phyloP scores from a whole-genome alignment of 495 filamentous ascomycete genomes.

The Aspergillus baeticus region DNA sequence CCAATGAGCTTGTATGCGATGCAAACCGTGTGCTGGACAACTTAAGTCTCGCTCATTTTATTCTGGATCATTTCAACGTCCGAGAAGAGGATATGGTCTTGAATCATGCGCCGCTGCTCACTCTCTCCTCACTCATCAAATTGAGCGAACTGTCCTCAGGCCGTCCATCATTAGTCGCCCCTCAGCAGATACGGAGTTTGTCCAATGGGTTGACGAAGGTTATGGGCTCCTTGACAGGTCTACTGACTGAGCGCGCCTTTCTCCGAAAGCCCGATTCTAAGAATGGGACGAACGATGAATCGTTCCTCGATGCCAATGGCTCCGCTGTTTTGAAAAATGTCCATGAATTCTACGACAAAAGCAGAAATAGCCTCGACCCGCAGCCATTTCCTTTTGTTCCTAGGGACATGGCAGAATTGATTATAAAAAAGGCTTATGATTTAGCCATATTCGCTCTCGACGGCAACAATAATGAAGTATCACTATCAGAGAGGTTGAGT shows the following conservation, averaged over 20 bases:
- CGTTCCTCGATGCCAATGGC: slow-evolving; percentile 20
- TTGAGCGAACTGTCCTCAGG: slow-evolving; percentile 30
- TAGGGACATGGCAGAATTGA: slow-evolving; percentile 55
- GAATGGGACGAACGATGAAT: slow-evolving; percentile 18
- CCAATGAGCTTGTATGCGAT: slow-evolving; percentile 32
- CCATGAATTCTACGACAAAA: slow-evolving; percentile 59
- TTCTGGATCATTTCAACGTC: slow-evolving; percentile 86
- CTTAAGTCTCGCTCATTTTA: slow-evolving; percentile 75
- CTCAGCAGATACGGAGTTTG: slow-evolving; percentile 23
- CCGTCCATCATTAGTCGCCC: slow-evolving; percentile 1
- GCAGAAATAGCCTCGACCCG: slow-evolving; percentile 43
- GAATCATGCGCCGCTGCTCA: slow-evolving; percentile 75
- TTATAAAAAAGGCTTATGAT: slow-evolving; percentile 59
- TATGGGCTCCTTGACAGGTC: slow-evolving; percentile 41
- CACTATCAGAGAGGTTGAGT: slow-evolving; percentile 41
- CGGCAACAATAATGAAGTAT: slow-evolving; percentile 18
- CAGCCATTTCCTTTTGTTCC: slow-evolving; percentile 56
- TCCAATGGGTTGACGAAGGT: slow-evolving; percentile 30
- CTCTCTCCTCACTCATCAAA: slow-evolving; percentile 64
- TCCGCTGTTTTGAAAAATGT: slow-evolving; percentile 58
- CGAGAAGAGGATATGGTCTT: slow-evolving; percentile 94
- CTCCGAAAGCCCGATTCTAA: slow-evolving; percentile 36
- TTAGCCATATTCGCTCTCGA: slow-evolving; percentile 45
- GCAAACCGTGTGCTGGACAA: slow-evolving; percentile 44
- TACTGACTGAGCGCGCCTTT: slow-evolving; percentile 73